Evolutionary conservation across 768 basidiomycete species (phyloP).

Genomic region (Trametes sanguinea): DNA sequence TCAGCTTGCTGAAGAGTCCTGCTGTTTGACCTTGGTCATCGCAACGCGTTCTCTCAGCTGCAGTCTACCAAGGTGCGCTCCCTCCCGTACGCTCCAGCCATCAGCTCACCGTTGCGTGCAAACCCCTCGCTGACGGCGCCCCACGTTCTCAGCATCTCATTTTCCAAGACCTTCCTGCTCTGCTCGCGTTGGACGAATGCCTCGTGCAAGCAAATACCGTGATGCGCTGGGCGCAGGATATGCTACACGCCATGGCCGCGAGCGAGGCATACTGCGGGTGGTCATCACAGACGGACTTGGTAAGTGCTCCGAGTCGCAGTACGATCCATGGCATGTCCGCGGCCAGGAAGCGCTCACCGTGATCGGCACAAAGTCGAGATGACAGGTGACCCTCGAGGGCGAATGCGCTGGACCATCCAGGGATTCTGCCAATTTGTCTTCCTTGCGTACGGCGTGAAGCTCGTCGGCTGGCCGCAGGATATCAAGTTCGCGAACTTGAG

Average conservation of each 20-base stretch:
- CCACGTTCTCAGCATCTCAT: too few relatives aligned
- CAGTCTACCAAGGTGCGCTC: too few relatives aligned
- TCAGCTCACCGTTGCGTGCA: too few relatives aligned
- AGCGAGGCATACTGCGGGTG: background rate
- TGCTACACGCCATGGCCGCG: background rate
- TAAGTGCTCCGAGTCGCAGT: too few relatives aligned
- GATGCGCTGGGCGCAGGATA: background rate
- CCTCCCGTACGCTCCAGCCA: too few relatives aligned
- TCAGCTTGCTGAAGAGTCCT: too few relatives aligned
- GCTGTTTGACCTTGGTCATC: too few relatives aligned
- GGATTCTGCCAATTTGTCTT: background rate
- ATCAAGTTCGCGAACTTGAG: background rate
- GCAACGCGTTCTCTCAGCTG: too few relatives aligned
- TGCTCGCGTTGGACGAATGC: too few relatives aligned
- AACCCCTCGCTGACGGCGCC: too few relatives aligned
- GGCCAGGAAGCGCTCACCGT: too few relatives aligned
- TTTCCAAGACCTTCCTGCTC: too few relatives aligned
- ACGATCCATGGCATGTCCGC: background rate
- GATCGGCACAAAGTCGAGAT: background rate
- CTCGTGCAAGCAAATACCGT: background rate
- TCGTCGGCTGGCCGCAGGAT: background rate
- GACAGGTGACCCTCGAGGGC: background rate
- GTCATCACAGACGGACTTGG: background rate
- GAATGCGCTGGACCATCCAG: background rate
- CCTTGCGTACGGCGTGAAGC: background rate